Base-by-base conservation (phyloP, 305 asterid species). In the Solanum hybrid region DNA sequence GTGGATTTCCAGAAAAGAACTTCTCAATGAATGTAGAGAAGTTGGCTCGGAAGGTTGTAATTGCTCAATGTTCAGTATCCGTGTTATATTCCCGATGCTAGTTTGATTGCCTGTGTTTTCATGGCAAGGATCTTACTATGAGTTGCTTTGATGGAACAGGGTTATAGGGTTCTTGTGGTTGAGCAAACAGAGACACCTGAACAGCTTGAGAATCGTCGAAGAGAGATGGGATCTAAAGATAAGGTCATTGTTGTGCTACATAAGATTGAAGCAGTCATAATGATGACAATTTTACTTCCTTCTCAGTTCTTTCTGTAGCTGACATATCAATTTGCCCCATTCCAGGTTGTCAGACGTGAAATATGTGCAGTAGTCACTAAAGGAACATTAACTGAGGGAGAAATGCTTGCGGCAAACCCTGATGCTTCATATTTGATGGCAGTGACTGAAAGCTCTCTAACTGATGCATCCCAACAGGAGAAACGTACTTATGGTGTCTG, bases 151-250 rank as follows among this genome's bases (percentile, higher is more conserved):
- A 88, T 81, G 90, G 89, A 71, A 79, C 94, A 97, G 99, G 99
- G 99, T 29, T 96, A 96, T 75, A 98, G 99, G 27, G 95, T 97
- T 92, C 99, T 96, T 91, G 98, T 96, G 89, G 98, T 97, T 92
- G 99, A 97, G 95, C 99, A 97, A 93, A 97, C 98, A 38, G 99
- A 97, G 95, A 97, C 99, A 86, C 99, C 99, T 86, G 98, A 96
- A 89, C 99, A 97, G 93, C 98, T 95, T 92, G 99, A 96, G 92
- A 87, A 92, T 90, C 99, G 99, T 91, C 96, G 99, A 89, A 95
- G 90, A 90, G 97, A 97, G 91, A 91, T 91, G 77, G 99, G 99
- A 90, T 93, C 96, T 37, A 97, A 96, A 92, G 99, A 97, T 93
- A 97, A 96, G 99, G 99, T 96, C 85, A 86, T 75, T 79, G 16